Percentiles rank a stretch among this genome's conserved stretches.
phyloP scores from a whole-genome alignment of 257 asterid species.

The Ilex aquifolium region DNA sequence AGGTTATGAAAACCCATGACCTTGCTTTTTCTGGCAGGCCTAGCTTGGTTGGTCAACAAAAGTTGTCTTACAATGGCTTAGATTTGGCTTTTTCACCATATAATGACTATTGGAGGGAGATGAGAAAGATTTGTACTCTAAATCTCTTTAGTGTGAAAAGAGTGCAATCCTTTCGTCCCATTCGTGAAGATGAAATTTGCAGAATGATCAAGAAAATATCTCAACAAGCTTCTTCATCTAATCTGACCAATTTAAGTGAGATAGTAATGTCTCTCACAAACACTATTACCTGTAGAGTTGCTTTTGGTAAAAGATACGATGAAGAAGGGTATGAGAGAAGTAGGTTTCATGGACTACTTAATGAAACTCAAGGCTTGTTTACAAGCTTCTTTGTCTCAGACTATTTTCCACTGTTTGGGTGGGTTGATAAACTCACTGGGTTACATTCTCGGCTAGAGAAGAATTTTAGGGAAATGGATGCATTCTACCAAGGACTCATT shows the following conservation, averaged over 20 bases:
- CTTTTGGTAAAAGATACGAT: neutral
- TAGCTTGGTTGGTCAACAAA: neutral
- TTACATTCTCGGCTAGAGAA: conserved; percentile 11
- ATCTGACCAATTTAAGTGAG: neutral
- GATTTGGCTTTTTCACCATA: neutral
- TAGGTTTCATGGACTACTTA: neutral
- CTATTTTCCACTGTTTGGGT: conserved; percentile 13
- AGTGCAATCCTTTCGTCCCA: neutral
- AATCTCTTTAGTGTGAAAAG: neutral
- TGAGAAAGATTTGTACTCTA: neutral
- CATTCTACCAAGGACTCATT: conserved; percentile 11
- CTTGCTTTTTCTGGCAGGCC: neutral
- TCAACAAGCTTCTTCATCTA: neutral
- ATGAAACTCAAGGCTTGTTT: neutral
- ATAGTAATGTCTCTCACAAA: neutral
- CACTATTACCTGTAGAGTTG: neutral
- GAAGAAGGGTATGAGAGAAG: neutral
- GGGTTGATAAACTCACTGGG: conserved; percentile 19
- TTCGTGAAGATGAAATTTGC: neutral
- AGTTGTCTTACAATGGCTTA: neutral
- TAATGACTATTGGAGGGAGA: neutral
- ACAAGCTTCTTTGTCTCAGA: conserved; percentile 1
- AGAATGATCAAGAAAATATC: neutral
- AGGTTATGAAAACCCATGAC: neutral
- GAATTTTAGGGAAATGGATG: conserved; percentile 10